These are phyloP conservation scores for Kodamaea alishanica DNA, from an alignment of 1,139 yeast genomes.

Conservation along the genomic window DNA sequence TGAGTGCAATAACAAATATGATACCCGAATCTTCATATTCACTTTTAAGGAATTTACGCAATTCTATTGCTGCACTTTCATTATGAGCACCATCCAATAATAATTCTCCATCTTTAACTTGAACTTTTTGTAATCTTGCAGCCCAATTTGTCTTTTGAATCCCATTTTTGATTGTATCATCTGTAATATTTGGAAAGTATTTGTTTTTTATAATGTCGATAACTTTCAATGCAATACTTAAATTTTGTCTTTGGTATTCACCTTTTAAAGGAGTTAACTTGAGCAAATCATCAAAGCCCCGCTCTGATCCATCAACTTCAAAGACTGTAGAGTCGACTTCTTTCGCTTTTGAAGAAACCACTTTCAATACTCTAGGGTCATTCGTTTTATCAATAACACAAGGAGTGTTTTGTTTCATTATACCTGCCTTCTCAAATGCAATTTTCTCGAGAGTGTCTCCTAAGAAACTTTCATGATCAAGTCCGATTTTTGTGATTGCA, in stretches of 20 bases:
- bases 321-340: slow-evolving; percentile 16
- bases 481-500: slow-evolving; percentile 78
- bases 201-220: slow-evolving; percentile 34
- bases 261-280: slow-evolving; percentile 61
- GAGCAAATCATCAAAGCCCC: slow-evolving; percentile 12
- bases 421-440: slow-evolving; percentile 81
- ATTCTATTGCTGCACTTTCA: slow-evolving; percentile 71
- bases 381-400: slow-evolving; percentile 76
- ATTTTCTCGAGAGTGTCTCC: slow-evolving; percentile 64
- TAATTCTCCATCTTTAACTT: slow-evolving; percentile 21
- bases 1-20: slow-evolving; percentile 68
- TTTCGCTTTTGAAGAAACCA: slow-evolving; percentile 26
- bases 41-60: slow-evolving; percentile 38
- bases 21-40: slow-evolving; percentile 29
- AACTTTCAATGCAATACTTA: slow-evolving; percentile 65
- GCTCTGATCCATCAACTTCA: slow-evolving; percentile 16
- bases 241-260: slow-evolving; percentile 64
- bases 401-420: slow-evolving; percentile 58
- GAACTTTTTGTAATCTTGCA: slow-evolving; percentile 54
- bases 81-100: slow-evolving; percentile 93
- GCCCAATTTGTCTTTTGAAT: slow-evolving; percentile 54
- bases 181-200: slow-evolving; percentile 19
- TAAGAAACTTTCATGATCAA: slow-evolving; percentile 76
- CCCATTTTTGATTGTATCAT: slow-evolving; percentile 45
- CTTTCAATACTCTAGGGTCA: slow-evolving; percentile 45